Conservation (phyloP, 2,329 filamentous ascomycete species). For the Aspergillus neoniger region DNA sequence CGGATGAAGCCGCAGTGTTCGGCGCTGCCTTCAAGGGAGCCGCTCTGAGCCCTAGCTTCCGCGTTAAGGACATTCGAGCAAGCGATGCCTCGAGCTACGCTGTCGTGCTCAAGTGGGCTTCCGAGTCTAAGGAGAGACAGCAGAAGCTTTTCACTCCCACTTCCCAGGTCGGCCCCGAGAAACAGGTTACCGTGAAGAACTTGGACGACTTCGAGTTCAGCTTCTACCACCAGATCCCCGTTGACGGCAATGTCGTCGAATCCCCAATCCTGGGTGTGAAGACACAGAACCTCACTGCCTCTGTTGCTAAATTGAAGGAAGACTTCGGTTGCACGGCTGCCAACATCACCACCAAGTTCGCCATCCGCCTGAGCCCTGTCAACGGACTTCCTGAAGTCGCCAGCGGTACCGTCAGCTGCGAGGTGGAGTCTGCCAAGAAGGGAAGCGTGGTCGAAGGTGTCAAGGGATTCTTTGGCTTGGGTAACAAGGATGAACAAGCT, state of each 20-base stretch:
- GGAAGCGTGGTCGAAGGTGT: conserved; percentile 87
- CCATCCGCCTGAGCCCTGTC: conserved; percentile 68
- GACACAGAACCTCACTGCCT: conserved; percentile 83
- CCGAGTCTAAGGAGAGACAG: conserved; percentile 69
- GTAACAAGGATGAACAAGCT: conserved; percentile 82
- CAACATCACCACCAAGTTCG: conserved; percentile 79
- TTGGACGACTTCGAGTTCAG: conserved; percentile 76
- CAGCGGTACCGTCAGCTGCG: conserved; percentile 79
- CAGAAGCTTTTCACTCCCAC: conserved; percentile 81
- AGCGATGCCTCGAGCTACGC: conserved; percentile 75
- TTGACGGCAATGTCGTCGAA: conserved; percentile 51
- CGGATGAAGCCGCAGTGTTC: conserved; percentile 94
- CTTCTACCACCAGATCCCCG: conserved; percentile 72
- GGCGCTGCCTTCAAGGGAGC: conserved; percentile 94
- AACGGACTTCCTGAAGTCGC: conserved; percentile 79
- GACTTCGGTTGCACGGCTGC: conserved; percentile 74
- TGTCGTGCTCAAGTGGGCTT: conserved; percentile 73
- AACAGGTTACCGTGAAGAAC: conserved; percentile 82
- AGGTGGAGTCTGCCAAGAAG: conserved; percentile 73
- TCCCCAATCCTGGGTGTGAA: conserved; percentile 66
- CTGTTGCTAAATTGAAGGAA: conserved; percentile 74
- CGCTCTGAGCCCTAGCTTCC: conserved; percentile 88
- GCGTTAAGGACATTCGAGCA: conserved; percentile 92
- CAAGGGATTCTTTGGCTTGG: conserved; percentile 94
- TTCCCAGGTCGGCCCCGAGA: conserved; percentile 74